Evolutionary conservation across 805 yeast species (phyloP).

Genomic region (Henningerozyma blattae): DNA sequence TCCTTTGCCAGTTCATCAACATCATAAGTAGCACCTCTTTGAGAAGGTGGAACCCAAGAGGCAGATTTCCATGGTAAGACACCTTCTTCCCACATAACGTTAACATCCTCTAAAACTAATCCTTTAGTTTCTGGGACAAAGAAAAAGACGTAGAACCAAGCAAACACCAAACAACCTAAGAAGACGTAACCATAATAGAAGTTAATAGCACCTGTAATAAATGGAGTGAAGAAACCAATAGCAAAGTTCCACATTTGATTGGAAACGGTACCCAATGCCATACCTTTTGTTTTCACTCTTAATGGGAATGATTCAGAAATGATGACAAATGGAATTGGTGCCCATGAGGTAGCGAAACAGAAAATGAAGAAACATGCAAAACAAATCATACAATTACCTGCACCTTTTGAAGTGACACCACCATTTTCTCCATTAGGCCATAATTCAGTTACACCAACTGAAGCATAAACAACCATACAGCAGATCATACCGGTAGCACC

Average conservation of each 20-base stretch:
- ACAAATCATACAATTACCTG: constrained; percentile 64
- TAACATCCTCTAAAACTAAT: constrained; percentile 71
- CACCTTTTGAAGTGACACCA: constrained; percentile 31
- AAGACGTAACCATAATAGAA: constrained; percentile 62
- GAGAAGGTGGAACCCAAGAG: constrained; percentile 39
- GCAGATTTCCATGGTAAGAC: constrained; percentile 38
- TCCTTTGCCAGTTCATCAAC: constrained; percentile 19
- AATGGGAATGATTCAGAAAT: constrained; percentile 64
- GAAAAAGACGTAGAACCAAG: constrained; percentile 58
- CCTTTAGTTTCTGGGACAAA: constrained; percentile 73
- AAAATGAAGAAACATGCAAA: constrained; percentile 61
- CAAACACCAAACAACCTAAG: constrained; percentile 47
- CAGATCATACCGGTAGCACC: constrained; percentile 40
- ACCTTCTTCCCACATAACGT: constrained; percentile 40
- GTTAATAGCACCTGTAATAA: constrained; percentile 51
- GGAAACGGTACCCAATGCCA: constrained; percentile 49
- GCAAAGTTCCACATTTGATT: constrained; percentile 63
- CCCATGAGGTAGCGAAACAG: constrained; percentile 72
- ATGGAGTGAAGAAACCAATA: constrained; percentile 65
- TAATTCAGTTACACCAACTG: constrained; percentile 44
- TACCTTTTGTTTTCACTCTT: constrained; percentile 51
- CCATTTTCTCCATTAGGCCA: constrained; percentile 29
- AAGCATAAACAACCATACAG: constrained; percentile 40
- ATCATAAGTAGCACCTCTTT: constrained; percentile 22
- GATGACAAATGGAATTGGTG: constrained; percentile 57